Evolutionary conservation across 495 filamentous ascomycete species (phyloP).

Genomic region (Thermochaetoides thermophila): DNA sequence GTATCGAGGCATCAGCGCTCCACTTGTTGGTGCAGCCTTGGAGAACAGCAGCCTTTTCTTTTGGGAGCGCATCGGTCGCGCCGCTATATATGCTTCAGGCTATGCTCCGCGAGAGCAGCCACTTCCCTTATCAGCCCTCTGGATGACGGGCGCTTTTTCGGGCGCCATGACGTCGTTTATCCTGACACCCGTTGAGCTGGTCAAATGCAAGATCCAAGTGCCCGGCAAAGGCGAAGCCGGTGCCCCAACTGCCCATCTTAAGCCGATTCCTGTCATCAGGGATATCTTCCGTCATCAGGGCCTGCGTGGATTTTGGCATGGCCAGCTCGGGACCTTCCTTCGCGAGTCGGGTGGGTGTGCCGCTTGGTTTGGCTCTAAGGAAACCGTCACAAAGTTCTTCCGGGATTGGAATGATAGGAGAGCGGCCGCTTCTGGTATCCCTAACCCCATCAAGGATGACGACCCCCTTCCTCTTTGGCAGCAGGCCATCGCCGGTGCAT

Average conservation of each 20-base stretch:
- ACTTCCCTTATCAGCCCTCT: constrained; percentile 56
- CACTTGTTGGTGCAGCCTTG: constrained; percentile 77
- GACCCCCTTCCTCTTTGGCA: constrained; percentile 52
- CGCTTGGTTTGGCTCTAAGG: constrained; percentile 92
- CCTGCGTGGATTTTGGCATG: constrained; percentile 80
- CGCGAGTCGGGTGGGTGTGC: constrained; percentile 86
- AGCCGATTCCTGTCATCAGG: constrained; percentile 43
- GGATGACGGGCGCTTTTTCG: constrained; percentile 63
- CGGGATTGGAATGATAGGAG: constrained; percentile 25
- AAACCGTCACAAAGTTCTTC: constrained; percentile 60
- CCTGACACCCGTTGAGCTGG: constrained; percentile 88
- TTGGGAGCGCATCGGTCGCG: constrained; percentile 55
- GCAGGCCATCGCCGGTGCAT: constrained; percentile 76
- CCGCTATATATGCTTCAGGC: constrained; percentile 40
- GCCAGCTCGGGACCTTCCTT: constrained; percentile 83
- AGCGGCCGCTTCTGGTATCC: constrained; percentile 14
- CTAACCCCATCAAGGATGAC: not conserved
- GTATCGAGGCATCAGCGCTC: constrained; percentile 88
- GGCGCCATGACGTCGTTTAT: constrained; percentile 85
- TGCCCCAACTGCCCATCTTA: constrained; percentile 12
- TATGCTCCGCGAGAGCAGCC: constrained; percentile 34
- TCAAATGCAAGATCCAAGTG: constrained; percentile 98
- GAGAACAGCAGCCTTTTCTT: constrained; percentile 94
- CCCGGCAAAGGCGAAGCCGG: constrained; percentile 20
- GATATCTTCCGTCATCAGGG: constrained; percentile 72